phyloP scores from a whole-genome alignment of 2,329 filamentous ascomycete genomes.

The Pestalotiopsis sp. region DNA sequence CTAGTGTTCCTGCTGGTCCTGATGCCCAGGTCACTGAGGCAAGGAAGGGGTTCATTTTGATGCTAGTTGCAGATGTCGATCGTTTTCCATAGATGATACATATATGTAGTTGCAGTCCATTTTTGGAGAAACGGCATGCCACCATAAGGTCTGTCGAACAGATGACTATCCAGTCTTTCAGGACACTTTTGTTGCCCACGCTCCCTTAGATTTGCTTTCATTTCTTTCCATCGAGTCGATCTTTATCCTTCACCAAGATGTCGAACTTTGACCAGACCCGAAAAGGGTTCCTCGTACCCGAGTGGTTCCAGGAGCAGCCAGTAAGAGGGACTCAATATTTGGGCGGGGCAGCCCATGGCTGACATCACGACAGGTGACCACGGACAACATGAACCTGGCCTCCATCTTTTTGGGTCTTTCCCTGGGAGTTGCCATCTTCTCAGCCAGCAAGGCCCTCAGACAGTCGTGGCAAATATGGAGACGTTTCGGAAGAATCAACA shows the following conservation, averaged over 20 bases:
- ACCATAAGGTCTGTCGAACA: neutral
- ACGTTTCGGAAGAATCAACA: slow-evolving; percentile 25
- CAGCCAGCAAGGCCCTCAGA: slow-evolving; percentile 28
- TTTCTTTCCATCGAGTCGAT: neutral
- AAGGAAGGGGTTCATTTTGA: neutral
- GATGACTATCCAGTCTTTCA: neutral
- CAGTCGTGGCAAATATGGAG: slow-evolving; percentile 27
- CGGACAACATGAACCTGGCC: slow-evolving; percentile 27
- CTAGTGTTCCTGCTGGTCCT: neutral
- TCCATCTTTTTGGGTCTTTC: slow-evolving; percentile 31
- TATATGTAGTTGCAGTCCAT: neutral
- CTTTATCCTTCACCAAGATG: neutral
- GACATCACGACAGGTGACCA: neutral
- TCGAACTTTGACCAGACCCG: neutral
- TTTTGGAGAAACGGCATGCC: neutral
- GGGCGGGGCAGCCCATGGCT: neutral
- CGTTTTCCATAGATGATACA: neutral
- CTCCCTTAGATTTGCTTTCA: neutral
- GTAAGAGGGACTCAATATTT: neutral
- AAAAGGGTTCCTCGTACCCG: slow-evolving; percentile 12
- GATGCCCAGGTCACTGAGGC: neutral
- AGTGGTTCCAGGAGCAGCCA: slow-evolving; percentile 10
- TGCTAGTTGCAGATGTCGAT: neutral
- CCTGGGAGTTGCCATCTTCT: slow-evolving; percentile 31
- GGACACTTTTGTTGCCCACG: neutral